Conservation (phyloP, 352 stramenopile genomes). For the Pilasporangium apinafurcum region DNA sequence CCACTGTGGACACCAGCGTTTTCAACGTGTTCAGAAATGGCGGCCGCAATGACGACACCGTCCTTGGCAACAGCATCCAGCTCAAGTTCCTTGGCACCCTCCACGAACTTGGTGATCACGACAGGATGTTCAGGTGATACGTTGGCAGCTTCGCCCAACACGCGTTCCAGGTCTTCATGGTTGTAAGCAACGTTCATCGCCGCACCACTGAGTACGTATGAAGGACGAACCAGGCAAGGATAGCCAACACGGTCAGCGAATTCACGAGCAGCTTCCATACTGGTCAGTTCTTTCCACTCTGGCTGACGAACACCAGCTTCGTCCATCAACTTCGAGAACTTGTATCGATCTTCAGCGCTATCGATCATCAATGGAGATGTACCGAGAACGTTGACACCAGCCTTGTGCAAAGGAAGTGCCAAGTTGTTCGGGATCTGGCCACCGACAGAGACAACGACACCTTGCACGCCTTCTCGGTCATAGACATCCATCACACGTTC, state of each 20-base stretch:
- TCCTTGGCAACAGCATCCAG: constrained; percentile 88
- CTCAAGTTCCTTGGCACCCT: constrained; percentile 92
- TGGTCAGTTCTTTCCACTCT: constrained; percentile 88
- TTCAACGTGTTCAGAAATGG: constrained; percentile 93
- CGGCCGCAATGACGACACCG: constrained; percentile 85
- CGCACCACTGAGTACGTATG: constrained; percentile 96
- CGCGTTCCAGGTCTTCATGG: constrained; percentile 84
- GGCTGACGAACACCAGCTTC: constrained; percentile 86
- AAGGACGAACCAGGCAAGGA: constrained; percentile 95
- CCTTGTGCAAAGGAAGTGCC: constrained; percentile 87
- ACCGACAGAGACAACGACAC: constrained; percentile 92
- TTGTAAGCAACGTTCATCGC: constrained; percentile 98
- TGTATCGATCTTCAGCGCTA: constrained; percentile 90
- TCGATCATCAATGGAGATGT: constrained; percentile 92
- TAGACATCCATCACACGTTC: constrained; percentile 96
- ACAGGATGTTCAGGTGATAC: constrained; percentile 96
- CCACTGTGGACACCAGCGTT: constrained; percentile 92
- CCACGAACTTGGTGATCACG: constrained; percentile 96
- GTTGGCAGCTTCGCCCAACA: constrained; percentile 88
- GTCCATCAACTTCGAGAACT: constrained; percentile 96
- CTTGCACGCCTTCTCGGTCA: constrained; percentile 76
- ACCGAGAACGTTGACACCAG: constrained; percentile 78
- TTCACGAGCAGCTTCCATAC: constrained; percentile 75
- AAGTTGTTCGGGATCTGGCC: constrained; percentile 97
- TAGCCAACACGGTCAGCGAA: constrained; percentile 94